Percentiles rank a stretch among this genome's conserved stretches.
Evolutionary conservation across 2,329 filamentous ascomycete genomes (phyloP).

Genomic region (Fusarium staphyleae): DNA sequence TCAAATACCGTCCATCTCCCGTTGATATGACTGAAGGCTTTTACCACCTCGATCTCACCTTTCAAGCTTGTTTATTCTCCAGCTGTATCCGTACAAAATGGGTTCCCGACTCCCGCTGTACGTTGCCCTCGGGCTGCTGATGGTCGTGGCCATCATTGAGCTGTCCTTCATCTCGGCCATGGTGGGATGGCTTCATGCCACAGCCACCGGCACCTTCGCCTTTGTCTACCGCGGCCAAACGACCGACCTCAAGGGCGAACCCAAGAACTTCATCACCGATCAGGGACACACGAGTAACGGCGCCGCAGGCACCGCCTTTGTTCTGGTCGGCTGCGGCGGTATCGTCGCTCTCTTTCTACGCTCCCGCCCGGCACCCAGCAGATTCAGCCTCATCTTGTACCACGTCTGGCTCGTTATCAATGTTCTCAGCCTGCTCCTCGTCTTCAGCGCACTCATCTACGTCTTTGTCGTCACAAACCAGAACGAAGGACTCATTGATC

Average conservation of each 20-base stretch:
- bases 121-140: slow-evolving; percentile 36
- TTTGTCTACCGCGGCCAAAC: slow-evolving; percentile 22
- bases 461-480: slow-evolving; percentile 41
- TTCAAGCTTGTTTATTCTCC: neutral
- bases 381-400: slow-evolving; percentile 29
- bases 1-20: neutral
- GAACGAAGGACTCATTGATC: slow-evolving; percentile 35
- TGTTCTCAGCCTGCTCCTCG: slow-evolving; percentile 34
- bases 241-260: slow-evolving; percentile 29
- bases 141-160: slow-evolving; percentile 41
- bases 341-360: slow-evolving; percentile 35
- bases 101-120: slow-evolving; percentile 19
- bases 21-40: neutral
- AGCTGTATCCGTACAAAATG: neutral
- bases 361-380: slow-evolving; percentile 15
- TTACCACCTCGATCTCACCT: neutral
- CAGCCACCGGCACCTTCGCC: slow-evolving; percentile 35
- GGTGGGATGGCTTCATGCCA: slow-evolving; percentile 40
- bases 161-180: slow-evolving; percentile 40
- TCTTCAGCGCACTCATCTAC: slow-evolving; percentile 37
- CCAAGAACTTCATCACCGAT: slow-evolving; percentile 37
- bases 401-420: slow-evolving; percentile 35
- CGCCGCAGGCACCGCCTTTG: slow-evolving; percentile 40
- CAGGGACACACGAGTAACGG: slow-evolving; percentile 43
- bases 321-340: slow-evolving; percentile 40